Evolutionary conservation across 176 grass and related monocot genomes (phyloP).

Genomic region (Eragrostis curvula): DNA sequence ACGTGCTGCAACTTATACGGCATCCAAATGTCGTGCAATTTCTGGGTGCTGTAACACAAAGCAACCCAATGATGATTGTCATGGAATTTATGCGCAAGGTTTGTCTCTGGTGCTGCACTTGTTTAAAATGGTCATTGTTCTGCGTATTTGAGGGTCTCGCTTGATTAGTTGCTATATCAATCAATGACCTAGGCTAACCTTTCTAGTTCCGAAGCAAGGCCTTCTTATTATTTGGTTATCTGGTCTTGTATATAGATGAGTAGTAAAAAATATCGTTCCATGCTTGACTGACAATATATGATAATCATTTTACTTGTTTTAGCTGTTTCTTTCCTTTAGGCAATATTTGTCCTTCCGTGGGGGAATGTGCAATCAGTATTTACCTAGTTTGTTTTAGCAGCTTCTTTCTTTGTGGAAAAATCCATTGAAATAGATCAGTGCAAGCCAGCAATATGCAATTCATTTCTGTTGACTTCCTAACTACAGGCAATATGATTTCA

Average conservation of each 20-base stretch:
- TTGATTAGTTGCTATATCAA: not conserved
- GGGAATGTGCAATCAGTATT: conserved; percentile 7
- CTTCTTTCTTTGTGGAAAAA: not conserved
- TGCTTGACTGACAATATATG: not conserved
- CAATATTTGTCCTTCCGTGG: not conserved
- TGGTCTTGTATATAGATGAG: conserved; percentile 7
- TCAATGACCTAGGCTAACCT: not conserved
- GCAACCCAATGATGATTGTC: conserved; percentile 99
- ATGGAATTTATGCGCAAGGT: conserved; percentile 99
- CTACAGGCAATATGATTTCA: conserved; percentile 26
- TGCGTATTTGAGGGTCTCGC: conserved; percentile 6
- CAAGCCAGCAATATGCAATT: not conserved
- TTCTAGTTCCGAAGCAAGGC: not conserved
- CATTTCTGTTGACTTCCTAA: not conserved
- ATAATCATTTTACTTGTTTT: conserved; percentile 1
- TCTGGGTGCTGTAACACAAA: conserved; percentile 97
- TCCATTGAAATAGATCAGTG: not conserved
- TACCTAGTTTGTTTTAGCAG: not conserved
- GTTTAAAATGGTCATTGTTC: not conserved
- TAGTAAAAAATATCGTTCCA: conserved; percentile 15
- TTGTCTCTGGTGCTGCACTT: conserved; percentile 25
- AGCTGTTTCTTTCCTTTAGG: not conserved
- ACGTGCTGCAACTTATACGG: conserved; percentile 86
- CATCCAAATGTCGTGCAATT: conserved; percentile 99
- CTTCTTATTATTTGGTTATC: conserved; percentile 3